phyloP scores from a whole-genome alignment of 345 rosid genomes.

The Dipteronia sinensis region DNA sequence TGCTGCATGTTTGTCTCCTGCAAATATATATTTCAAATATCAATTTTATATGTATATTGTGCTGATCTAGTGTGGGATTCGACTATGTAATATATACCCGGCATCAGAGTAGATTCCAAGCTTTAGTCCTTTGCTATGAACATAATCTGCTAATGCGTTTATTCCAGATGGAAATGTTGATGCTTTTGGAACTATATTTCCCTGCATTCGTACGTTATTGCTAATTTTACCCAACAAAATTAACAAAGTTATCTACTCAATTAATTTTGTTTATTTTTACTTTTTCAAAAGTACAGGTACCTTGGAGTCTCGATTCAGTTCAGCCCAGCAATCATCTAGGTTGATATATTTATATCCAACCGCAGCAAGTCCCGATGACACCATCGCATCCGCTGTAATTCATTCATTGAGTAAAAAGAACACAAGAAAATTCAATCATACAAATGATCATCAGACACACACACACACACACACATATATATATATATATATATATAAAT shows the following conservation, averaged over 20 bases:
- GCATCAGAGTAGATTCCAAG: constrained; percentile 59
- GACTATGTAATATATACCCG: constrained; percentile 29
- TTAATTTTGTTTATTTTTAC: too few relatives aligned
- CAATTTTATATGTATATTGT: too few relatives aligned
- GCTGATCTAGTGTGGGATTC: too few relatives aligned
- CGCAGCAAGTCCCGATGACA: constrained; percentile 47
- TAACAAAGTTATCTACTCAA: too few relatives aligned
- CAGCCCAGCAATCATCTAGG: constrained; percentile 63
- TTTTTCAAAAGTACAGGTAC: constrained; percentile 8
- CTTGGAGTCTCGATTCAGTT: constrained; percentile 43
- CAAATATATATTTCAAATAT: neutral
- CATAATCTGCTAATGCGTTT: constrained; percentile 50
- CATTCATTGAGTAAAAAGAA: too few relatives aligned
- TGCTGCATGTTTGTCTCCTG: constrained; percentile 58
- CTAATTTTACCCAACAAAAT: too few relatives aligned
- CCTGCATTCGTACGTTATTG: constrained; percentile 24
- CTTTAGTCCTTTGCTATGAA: constrained; percentile 49
- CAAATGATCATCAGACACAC: too few relatives aligned
- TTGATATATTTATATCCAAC: constrained; percentile 50
- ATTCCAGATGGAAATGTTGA: constrained; percentile 55
- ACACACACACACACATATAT: too few relatives aligned
- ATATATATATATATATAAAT: too few relatives aligned
- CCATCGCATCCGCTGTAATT: constrained; percentile 48
- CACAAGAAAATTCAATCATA: too few relatives aligned
- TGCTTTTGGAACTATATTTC: constrained; percentile 43